Percentiles rank a stretch among this genome's conserved stretches.
Evolutionary conservation across 192 early-diverging fungal species (phyloP).

Genomic region (Coemansia pectinata): DNA sequence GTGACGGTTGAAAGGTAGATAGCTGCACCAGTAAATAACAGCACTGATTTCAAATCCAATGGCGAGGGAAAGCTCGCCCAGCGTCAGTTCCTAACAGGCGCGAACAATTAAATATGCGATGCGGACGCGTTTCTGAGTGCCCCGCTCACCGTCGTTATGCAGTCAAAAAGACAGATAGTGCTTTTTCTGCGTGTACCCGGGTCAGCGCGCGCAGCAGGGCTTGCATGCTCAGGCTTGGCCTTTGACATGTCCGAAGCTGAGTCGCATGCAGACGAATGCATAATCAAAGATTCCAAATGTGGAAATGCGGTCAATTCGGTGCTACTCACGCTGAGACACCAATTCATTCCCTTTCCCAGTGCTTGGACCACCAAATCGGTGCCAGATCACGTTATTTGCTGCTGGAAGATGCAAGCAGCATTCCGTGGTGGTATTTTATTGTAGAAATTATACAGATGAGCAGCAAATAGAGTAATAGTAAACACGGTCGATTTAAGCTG

Average conservation of each 20-base stretch:
- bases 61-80: neutral
- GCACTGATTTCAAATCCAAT: conserved; percentile 9
- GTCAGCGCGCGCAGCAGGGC: conserved; percentile 9
- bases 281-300: neutral
- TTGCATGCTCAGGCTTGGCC: conserved; percentile 4
- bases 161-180: conserved; percentile 4
- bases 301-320: neutral
- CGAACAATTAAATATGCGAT: conserved; percentile 11
- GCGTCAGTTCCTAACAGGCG: neutral
- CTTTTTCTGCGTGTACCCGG: conserved; percentile 4
- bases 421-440: neutral
- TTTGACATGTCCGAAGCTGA: conserved; percentile 1
- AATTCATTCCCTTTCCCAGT: neutral
- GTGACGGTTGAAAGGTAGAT: conserved; percentile 2
- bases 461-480: neutral
- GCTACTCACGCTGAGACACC: neutral
- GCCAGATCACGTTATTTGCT: neutral
- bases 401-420: neutral
- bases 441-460: neutral
- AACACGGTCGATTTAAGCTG: neutral
- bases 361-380: neutral
- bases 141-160: neutral
- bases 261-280: conserved; percentile 1
- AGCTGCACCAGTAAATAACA: neutral
- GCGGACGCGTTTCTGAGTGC: conserved; percentile 8